Evolutionary conservation across 495 filamentous ascomycete species (phyloP), one percentile per base, ranked within the genome.

Genomic region (Astrocystis sublimbata): DNA sequence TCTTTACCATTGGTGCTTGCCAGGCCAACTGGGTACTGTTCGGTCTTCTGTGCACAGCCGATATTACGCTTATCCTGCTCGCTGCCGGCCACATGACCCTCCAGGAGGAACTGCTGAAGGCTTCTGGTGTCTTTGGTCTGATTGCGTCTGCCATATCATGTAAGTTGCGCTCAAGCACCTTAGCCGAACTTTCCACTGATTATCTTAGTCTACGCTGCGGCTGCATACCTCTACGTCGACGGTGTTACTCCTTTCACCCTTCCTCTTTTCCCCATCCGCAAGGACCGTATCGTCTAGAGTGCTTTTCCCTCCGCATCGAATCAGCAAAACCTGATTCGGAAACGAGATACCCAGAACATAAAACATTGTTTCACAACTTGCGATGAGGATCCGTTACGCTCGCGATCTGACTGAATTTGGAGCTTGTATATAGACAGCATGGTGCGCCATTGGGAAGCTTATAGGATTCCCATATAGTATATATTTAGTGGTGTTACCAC

Each of bases 1-100:
- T 78, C 43, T 75, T 76, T 55, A 72, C 71, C n/a, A 59, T 78
- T 24, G 74, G 68, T 21, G 70, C 74, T 21, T 64, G 69, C 54
- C 66, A 70, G 33, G 67, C 59, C 42, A 68, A 68, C 24, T 76
- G 65, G 65, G 63, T 69, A 3, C 51, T 77, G 15, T 66, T 75
- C 38, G 41, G 65, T 13, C 66, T 67, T 41, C 61, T 77, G 7
- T 41, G 68, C 40, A 51, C 70, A 41, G 49, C 70, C 21, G 67
- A 71, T 52, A 38, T 79, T 5, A 69, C 71, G 13, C 41, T 72
- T 3, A 35, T 73, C 33, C 60, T 77, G 24, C 61, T 71, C 6
- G 67, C 76, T 28, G 54, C 61, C 31, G 74, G 74, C 23, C 63
- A 68, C 35, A 77, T 74, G 71, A n/a, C 65, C 21, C 58, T 41